phyloP scores from a whole-genome alignment of 108 stramenopile species.

The Thalassiosira profunda region DNA sequence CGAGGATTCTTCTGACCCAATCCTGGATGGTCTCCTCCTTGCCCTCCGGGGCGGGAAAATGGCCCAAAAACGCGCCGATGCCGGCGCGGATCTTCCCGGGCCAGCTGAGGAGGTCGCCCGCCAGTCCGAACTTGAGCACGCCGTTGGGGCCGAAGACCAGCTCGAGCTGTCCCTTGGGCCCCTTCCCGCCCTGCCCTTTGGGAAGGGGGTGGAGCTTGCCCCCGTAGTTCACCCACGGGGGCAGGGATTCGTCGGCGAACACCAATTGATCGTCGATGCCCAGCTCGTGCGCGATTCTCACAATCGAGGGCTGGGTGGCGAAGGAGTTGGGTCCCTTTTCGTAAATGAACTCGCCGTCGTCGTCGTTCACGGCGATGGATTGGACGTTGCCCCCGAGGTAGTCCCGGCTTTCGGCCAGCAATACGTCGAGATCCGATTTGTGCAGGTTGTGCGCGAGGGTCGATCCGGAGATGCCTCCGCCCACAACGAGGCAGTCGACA shows the following conservation, averaged over 20 bases:
- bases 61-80: slow-evolving; percentile 91
- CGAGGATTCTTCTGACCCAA: slow-evolving; percentile 92
- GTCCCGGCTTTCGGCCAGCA: slow-evolving; percentile 85
- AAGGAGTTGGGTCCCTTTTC: slow-evolving; percentile 98
- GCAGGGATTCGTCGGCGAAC: slow-evolving; percentile 87
- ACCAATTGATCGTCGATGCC: slow-evolving; percentile 92
- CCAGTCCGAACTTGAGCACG: slow-evolving; percentile 76
- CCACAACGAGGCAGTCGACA: slow-evolving; percentile 93
- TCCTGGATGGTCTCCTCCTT: slow-evolving; percentile 96
- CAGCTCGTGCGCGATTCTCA: slow-evolving; percentile 91
- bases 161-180: slow-evolving; percentile 83
- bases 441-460: slow-evolving; percentile 91
- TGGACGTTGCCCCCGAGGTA: slow-evolving; percentile 96
- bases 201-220: slow-evolving; percentile 96
- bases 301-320: slow-evolving; percentile 89
- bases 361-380: slow-evolving; percentile 51
- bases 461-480: slow-evolving; percentile 93
- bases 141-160: slow-evolving; percentile 84
- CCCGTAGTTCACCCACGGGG: slow-evolving; percentile 87
- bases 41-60: slow-evolving; percentile 61
- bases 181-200: slow-evolving; percentile 82
- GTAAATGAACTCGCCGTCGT: slow-evolving; percentile 91
- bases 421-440: slow-evolving; percentile 52
- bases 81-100: slow-evolving; percentile 96
- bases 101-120: slow-evolving; percentile 88